Conservation (phyloP, 2,329 filamentous ascomycete genomes). For the Paraphaeosphaeria minitans region DNA sequence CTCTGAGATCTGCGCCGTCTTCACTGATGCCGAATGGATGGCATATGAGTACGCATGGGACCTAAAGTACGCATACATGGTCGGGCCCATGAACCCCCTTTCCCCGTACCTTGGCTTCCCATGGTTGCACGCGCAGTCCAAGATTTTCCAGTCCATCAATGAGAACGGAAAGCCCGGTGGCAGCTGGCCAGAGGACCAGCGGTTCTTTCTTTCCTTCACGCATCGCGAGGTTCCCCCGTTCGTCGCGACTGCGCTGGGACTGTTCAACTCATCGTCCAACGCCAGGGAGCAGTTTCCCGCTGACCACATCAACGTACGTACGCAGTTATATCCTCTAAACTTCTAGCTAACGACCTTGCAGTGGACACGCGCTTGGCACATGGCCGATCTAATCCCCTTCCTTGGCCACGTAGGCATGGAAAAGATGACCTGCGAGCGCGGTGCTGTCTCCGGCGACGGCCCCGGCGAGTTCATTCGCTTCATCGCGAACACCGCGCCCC, state of each 20-base stretch:
- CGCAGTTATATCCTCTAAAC: neutral
- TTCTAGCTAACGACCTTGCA: slow-evolving; percentile 32
- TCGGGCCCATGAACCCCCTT: slow-evolving; percentile 64
- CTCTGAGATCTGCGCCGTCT: slow-evolving; percentile 64
- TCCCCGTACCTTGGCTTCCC: slow-evolving; percentile 66
- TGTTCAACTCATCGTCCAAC: slow-evolving; percentile 71
- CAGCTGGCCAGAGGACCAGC: slow-evolving; percentile 51
- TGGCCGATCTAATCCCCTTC: slow-evolving; percentile 67
- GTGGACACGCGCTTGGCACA: slow-evolving; percentile 67
- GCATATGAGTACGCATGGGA: slow-evolving; percentile 68
- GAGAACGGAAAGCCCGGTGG: slow-evolving; percentile 49
- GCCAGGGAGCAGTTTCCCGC: slow-evolving; percentile 66
- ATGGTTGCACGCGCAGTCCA: slow-evolving; percentile 66
- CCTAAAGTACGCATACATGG: slow-evolving; percentile 67
- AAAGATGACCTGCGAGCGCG: slow-evolving; percentile 61
- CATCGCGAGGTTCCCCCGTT: slow-evolving; percentile 71
- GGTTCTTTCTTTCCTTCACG: slow-evolving; percentile 70
- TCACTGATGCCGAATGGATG: slow-evolving; percentile 66
- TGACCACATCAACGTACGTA: slow-evolving; percentile 52
- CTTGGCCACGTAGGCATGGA: slow-evolving; percentile 70
- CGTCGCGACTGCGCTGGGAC: slow-evolving; percentile 67
- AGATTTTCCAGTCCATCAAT: slow-evolving; percentile 33
- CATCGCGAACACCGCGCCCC: slow-evolving; percentile 57
- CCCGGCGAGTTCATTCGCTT: slow-evolving; percentile 58
- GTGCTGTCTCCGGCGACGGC: slow-evolving; percentile 53